Conservation (phyloP, 1,139 yeast species). For the Scheffersomyces insectosa region DNA sequence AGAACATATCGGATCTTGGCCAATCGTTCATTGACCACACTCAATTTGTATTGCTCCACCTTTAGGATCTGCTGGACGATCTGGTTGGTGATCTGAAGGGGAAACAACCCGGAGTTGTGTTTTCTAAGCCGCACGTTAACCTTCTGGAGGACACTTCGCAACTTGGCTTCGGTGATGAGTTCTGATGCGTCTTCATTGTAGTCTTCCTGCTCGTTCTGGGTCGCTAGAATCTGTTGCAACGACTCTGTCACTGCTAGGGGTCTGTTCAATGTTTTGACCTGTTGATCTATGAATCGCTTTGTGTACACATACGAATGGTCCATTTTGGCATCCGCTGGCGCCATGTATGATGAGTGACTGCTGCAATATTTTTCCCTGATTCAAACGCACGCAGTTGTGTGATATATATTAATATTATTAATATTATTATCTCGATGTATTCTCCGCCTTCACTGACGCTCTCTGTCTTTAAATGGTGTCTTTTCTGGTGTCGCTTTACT, state of each 20-base stretch:
- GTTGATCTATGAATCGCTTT: conserved; percentile 31
- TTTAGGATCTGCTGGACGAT: conserved; percentile 37
- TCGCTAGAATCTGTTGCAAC: conserved; percentile 13
- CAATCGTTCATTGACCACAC: conserved; percentile 29
- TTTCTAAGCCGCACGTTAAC: conserved; percentile 29
- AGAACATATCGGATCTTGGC: conserved; percentile 21
- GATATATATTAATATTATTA: no score
- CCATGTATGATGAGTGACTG: no score
- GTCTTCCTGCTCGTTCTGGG: conserved; percentile 10
- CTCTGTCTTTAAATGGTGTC: no score
- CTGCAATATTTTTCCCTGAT: no score
- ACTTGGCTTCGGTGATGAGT: conserved; percentile 18
- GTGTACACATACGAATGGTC: conserved; percentile 24
- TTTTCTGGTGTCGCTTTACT: no score
- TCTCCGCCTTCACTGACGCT: no score
- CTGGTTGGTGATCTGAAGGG: conserved; percentile 34
- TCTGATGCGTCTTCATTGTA: conserved; percentile 4
- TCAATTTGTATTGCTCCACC: conserved; percentile 31
- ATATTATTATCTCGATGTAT: no score
- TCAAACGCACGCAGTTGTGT: no score
- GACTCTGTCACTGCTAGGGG: conserved; percentile 23
- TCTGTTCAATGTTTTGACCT: conserved; percentile 23
- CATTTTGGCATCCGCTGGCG: neutral
- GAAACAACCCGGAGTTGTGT: conserved; percentile 30
- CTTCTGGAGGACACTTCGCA: conserved; percentile 25